These are phyloP conservation scores for Hypsizygus marmoreus DNA, from an alignment of 768 basidiomycete genomes.

Conservation along the genomic window DNA sequence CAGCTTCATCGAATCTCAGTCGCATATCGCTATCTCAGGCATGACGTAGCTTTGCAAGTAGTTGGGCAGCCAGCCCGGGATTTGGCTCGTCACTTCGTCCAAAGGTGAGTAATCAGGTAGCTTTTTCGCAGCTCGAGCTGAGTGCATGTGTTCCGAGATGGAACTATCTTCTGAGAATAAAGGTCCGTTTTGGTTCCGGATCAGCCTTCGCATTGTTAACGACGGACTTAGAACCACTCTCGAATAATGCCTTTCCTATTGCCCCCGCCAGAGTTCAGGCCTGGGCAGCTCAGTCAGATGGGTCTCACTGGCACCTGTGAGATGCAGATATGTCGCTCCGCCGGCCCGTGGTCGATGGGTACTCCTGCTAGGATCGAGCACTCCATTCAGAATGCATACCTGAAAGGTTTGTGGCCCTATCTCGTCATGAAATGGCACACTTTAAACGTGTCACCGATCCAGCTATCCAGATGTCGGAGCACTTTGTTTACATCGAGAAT, in stretches of 20 bases:
- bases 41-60: slow-evolving; percentile 94
- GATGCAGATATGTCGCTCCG: slow-evolving; percentile 93
- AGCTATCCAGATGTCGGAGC: slow-evolving; percentile 93
- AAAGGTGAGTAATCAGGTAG: slow-evolving; percentile 56
- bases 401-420: slow-evolving; percentile 63
- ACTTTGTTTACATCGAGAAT: slow-evolving; percentile 98
- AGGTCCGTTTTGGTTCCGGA: slow-evolving; percentile 50
- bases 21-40: slow-evolving; percentile 51
- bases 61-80: slow-evolving; percentile 97
- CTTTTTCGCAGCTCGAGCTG: slow-evolving; percentile 13
- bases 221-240: slow-evolving; percentile 74
- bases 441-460: background rate
- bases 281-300: slow-evolving; percentile 72
- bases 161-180: slow-evolving; percentile 92
- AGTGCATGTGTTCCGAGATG: slow-evolving; percentile 53
- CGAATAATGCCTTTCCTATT: slow-evolving; percentile 90
- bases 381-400: slow-evolving; percentile 93
- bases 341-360: slow-evolving; percentile 96
- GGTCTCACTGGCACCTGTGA: slow-evolving; percentile 96
- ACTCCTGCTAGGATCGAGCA: slow-evolving; percentile 82
- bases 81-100: slow-evolving; percentile 90
- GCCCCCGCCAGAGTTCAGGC: slow-evolving; percentile 90
- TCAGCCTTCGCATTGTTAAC: slow-evolving; percentile 9
- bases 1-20: background rate
- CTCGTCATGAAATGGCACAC: background rate